A percentile compares a stretch with the other conserved stretches of the same genome.
phyloP scores from a whole-genome alignment of 768 basidiomycete species.

The Leccinum ochraceum region DNA sequence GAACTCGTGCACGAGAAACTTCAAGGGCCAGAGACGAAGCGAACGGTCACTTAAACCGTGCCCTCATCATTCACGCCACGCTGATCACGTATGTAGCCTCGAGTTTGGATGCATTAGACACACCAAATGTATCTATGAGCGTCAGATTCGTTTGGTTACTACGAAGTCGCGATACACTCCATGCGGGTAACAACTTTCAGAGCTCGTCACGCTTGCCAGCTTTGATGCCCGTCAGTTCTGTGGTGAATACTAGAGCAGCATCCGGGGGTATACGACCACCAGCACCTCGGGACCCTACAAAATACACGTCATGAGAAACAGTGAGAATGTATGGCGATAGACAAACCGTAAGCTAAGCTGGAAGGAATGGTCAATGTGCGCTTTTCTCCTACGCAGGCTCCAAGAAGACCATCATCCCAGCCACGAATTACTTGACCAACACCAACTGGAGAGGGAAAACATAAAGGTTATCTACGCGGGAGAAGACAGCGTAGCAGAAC shows the following conservation, averaged over 20 bases:
- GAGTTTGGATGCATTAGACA: not conserved
- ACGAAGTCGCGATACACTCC: not conserved
- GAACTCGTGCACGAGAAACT: conserved; percentile 79
- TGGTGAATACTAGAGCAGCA: conserved; percentile 83
- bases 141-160: not conserved
- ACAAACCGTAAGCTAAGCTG: conserved; percentile 78
- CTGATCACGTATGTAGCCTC: not conserved
- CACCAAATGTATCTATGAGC: not conserved
- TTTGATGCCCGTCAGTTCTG: conserved; percentile 74
- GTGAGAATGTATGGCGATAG: not conserved
- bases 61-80: not conserved
- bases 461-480: conserved; percentile 2
- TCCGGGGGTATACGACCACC: conserved; percentile 76
- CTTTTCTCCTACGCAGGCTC: conserved; percentile 89
- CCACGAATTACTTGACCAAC: conserved; percentile 80
- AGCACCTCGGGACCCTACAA: conserved; percentile 69
- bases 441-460: conserved; percentile 52
- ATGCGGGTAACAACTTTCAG: conserved; percentile 28
- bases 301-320: not conserved
- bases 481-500: conserved; percentile 21
- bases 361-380: conserved; percentile 87
- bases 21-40: conserved; percentile 46
- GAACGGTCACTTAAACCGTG: conserved; percentile 9
- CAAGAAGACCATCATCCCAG: conserved; percentile 81
- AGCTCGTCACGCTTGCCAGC: conserved; percentile 53